Base-by-base conservation (phyloP, 306 rosid genomes). In the Cucurbita argyrosperma region DNA sequence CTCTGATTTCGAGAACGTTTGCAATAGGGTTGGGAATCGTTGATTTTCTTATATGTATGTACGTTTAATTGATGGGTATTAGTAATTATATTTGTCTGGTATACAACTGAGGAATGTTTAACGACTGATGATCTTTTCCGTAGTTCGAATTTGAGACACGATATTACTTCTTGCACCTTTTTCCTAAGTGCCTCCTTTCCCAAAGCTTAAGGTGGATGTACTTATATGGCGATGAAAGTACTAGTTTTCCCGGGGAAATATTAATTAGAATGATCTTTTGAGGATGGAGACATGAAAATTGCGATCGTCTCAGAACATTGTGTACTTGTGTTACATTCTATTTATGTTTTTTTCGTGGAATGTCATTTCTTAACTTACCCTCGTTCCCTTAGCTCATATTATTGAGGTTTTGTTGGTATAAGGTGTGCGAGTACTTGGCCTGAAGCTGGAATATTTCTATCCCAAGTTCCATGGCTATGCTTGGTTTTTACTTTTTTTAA, bases 401-500 rank as follows among this genome's bases (percentile, higher is more conserved):
- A 3, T 23, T 45, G 40, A 68, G 40, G 40, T 45, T 67, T 14
- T 23, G 38, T 68, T 1, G 0, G 42, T 68, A 13, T 45, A 4
- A 47, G 13, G 73, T 14, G 21, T 23, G 1, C 37, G 40, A 1
- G 9, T 14, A 30, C 21, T 15, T 40, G 53, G n/a, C 42, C 15
- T 47, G 23, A 46, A 65, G 55, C 11, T 52, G 10, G 7, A 13
- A 19, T 11, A 21, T 7, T 69, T 43, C 38, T 1, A 10, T 14
- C 37, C 64, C 74, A 56, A 60, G 80, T 80, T 21, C 66, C 49
- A 61, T 74, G 76, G 59, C 46, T 7, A 77, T 69, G 23, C 7
- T 23, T 62, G 57, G 74, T 14, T 62, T n/a, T 76, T 57, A 76
- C 50, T 76, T 45, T 55, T 80, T 77, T 47, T 62, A 15, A 70